phyloP scores from a whole-genome alignment of 2,329 filamentous ascomycete species.

The Teratosphaeria gauchensis region DNA sequence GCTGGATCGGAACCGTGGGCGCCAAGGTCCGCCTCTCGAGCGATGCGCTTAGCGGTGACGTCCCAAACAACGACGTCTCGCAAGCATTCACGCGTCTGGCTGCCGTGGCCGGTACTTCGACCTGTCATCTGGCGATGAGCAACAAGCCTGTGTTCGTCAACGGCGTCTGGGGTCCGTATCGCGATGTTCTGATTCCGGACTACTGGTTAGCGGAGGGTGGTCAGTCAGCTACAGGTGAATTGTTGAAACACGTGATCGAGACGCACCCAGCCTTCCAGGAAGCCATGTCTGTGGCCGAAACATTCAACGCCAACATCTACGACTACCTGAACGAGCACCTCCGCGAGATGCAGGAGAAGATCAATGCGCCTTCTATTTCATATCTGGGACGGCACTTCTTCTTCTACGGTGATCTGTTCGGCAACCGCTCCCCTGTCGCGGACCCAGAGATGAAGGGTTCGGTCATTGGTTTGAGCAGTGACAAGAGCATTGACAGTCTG shows the following conservation, averaged over 20 bases:
- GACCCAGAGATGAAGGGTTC: conserved; percentile 89
- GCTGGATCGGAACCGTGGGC: conserved; percentile 98
- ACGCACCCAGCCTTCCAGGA: conserved; percentile 86
- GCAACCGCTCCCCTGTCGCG: conserved; percentile 88
- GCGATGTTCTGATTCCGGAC: conserved; percentile 81
- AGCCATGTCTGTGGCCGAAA: conserved; percentile 67
- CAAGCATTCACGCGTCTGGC: conserved; percentile 90
- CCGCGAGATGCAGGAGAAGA: conserved; percentile 60
- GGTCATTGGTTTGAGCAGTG: conserved; percentile 75
- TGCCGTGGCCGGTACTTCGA: conserved; percentile 91
- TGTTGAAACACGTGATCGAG: conserved; percentile 88
- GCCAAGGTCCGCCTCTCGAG: conserved; percentile 68
- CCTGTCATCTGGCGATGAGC: conserved; percentile 94
- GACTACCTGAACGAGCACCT: conserved; percentile 89
- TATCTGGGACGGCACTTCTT: conserved; percentile 91
- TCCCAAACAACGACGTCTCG: conserved; percentile 72
- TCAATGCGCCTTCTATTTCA: conserved; percentile 64
- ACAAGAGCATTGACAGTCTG: conserved; percentile 78
- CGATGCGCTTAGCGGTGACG: conserved; percentile 56
- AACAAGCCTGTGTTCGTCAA: conserved; percentile 85
- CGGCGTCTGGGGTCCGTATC: conserved; percentile 95
- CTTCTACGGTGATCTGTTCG: conserved; percentile 97
- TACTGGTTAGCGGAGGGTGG: conserved; percentile 98
- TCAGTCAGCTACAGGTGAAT: conserved; percentile 89
- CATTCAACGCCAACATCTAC: conserved; percentile 81